A percentile compares a stretch with the other conserved stretches of the same genome.
Conservation (phyloP, 176 grass and related monocot genomes). For the Metroxylon sagu region DNA sequence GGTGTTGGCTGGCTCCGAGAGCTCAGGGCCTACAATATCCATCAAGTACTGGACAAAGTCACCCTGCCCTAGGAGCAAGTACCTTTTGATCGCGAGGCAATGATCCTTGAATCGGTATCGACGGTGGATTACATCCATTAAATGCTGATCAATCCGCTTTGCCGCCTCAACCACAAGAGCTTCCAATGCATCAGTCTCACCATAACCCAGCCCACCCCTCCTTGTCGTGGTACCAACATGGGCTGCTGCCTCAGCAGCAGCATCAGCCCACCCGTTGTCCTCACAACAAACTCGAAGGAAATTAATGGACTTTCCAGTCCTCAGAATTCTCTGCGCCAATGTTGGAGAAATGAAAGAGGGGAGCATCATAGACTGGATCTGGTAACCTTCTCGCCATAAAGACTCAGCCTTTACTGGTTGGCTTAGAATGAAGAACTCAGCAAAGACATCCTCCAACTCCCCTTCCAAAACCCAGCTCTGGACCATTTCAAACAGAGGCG, state of each 20-base stretch:
- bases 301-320: constrained; percentile 91
- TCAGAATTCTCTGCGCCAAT: constrained; percentile 66
- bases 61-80: constrained; percentile 95
- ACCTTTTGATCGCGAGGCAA: constrained; percentile 87
- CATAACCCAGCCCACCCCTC: constrained; percentile 79
- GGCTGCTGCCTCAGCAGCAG: constrained; percentile 52
- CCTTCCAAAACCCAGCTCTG: constrained; percentile 77
- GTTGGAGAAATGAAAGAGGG: constrained; percentile 82
- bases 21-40: constrained; percentile 85
- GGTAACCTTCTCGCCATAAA: constrained; percentile 81
- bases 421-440: constrained; percentile 80
- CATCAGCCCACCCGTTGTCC: constrained; percentile 78
- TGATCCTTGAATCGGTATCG: constrained; percentile 80
- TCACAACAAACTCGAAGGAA: constrained; percentile 92
- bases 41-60: constrained; percentile 97
- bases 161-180: constrained; percentile 77
- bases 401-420: constrained; percentile 81
- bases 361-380: constrained; percentile 74
- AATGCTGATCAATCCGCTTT: constrained; percentile 66
- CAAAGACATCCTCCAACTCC: constrained; percentile 77
- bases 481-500: constrained; percentile 96
- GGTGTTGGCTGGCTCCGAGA: constrained; percentile 88
- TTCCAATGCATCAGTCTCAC: constrained; percentile 80
- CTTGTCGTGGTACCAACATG: constrained; percentile 76
- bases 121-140: constrained; percentile 90